phyloP scores from a whole-genome alignment of 192 early-diverging fungal genomes.

The Umbelopsis ramanniana region DNA sequence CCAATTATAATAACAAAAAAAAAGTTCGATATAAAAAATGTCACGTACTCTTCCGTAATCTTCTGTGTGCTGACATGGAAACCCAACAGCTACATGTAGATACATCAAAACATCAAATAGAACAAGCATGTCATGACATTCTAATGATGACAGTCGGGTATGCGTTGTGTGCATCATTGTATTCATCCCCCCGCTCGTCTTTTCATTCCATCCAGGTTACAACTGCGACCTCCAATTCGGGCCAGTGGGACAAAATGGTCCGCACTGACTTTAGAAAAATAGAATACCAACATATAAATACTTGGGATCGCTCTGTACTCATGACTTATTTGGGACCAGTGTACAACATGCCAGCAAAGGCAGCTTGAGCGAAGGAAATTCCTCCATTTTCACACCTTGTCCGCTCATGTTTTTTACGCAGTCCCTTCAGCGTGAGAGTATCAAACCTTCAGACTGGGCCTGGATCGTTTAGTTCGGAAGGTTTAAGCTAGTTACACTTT shows the following conservation, averaged over 20 bases:
- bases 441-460: neutral
- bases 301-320: neutral
- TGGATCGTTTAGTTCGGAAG: neutral
- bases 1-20: neutral
- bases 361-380: no score
- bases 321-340: neutral
- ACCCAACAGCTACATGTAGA: no score
- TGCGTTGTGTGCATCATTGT: neutral
- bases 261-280: constrained; percentile 2
- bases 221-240: constrained; percentile 21
- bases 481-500: neutral
- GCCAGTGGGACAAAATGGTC: constrained; percentile 10
- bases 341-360: no score
- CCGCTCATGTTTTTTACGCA: no score
- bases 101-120: neutral
- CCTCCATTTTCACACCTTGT: no score
- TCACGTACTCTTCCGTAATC: neutral
- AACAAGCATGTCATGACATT: neutral
- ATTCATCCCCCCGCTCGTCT: neutral
- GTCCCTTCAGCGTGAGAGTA: neutral
- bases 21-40: neutral
- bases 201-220: constrained; percentile 10
- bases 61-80: no score
- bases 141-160: neutral
- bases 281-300: neutral